Conservation (phyloP, 2,329 filamentous ascomycete genomes). For the Monilinia polystroma region DNA sequence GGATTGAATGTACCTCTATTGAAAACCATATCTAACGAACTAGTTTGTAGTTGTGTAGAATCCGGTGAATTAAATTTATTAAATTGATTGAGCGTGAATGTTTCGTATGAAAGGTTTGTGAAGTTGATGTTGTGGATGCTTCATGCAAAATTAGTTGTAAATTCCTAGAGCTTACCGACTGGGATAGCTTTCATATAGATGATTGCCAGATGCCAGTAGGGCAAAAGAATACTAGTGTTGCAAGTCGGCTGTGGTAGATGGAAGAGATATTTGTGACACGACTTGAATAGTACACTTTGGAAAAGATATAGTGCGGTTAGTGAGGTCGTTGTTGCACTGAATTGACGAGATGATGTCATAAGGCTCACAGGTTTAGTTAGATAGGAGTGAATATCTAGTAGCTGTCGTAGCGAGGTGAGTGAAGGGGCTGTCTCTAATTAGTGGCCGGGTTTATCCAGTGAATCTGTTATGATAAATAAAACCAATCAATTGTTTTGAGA, state of each 20-base stretch:
- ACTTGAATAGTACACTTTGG: too few relatives aligned
- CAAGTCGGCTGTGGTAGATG: neutral
- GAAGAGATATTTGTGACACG: neutral
- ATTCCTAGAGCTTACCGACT: neutral
- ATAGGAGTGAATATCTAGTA: neutral
- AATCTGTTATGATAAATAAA: neutral
- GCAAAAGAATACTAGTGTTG: neutral
- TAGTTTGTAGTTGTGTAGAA: neutral
- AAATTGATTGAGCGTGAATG: neutral
- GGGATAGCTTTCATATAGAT: neutral
- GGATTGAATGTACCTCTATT: neutral
- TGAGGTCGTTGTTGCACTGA: too few relatives aligned
- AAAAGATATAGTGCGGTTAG: too few relatives aligned
- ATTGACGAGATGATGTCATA: neutral
- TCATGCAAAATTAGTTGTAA: neutral
- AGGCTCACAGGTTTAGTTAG: too few relatives aligned
- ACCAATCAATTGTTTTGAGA: too few relatives aligned
- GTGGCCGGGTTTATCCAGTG: too few relatives aligned
- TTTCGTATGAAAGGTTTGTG: neutral
- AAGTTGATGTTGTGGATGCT: neutral
- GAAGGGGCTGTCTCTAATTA: neutral
- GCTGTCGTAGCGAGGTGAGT: neutral
- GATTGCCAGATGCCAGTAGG: neutral
- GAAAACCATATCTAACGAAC: neutral
- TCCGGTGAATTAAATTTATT: neutral